A percentile compares a stretch with the other conserved stretches of the same genome.
Evolutionary conservation across 2,329 filamentous ascomycete species (phyloP).

Genomic region (Ascomycota sp.): DNA sequence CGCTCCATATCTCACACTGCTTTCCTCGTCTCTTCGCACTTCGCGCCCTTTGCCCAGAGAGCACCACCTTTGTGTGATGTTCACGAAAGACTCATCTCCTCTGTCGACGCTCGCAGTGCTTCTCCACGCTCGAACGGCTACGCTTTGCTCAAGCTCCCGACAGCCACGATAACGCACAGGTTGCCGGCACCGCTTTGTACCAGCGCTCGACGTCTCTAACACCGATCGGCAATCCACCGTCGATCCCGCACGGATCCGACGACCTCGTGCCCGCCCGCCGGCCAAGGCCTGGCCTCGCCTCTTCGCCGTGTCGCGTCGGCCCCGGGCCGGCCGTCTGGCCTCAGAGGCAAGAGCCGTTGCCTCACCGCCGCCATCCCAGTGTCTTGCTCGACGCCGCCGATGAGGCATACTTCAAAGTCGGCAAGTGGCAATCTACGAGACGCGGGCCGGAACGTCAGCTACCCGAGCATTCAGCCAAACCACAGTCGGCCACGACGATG

Average conservation of each 20-base stretch:
- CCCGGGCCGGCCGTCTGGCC: no score
- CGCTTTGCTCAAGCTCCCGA: constrained; percentile 34
- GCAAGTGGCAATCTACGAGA: constrained; percentile 8
- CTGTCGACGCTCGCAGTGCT: constrained; percentile 30
- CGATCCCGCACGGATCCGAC: constrained; percentile 5
- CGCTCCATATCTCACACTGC: no score
- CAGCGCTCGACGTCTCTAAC: constrained; percentile 5
- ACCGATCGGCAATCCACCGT: no score
- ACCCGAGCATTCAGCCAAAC: no score
- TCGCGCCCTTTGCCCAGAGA: no score
- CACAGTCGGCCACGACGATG: no score
- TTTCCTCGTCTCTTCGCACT: no score
- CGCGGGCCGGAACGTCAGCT: no score
- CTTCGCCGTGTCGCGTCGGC: background rate
- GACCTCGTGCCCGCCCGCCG: constrained; percentile 4
- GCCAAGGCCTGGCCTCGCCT: background rate
- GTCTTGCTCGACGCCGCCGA: constrained; percentile 15
- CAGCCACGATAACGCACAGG: constrained; percentile 11
- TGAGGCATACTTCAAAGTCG: constrained; percentile 8
- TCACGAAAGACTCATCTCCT: no score
- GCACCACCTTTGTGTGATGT: no score
- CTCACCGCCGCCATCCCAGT: constrained; percentile 13
- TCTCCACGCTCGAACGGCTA: constrained; percentile 51
- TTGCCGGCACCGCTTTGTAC: constrained; percentile 7
- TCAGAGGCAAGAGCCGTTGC: background rate